These are phyloP conservation scores for Cyberlindnera petersonii DNA, from an alignment of 805 yeast species.

Conservation along the genomic window DNA sequence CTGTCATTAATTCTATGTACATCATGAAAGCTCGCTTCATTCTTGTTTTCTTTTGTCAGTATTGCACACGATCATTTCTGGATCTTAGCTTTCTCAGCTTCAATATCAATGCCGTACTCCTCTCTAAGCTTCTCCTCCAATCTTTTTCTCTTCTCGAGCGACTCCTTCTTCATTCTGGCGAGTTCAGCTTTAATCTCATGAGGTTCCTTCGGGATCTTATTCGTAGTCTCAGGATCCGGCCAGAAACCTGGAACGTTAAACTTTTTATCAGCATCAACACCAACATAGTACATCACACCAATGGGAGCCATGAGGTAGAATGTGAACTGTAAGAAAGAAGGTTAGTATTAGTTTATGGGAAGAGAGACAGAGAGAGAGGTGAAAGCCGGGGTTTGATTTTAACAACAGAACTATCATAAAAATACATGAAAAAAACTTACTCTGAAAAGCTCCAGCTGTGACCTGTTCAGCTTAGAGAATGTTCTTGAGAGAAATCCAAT, in stretches of 20 bases:
- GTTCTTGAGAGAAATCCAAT: slow-evolving; percentile 9
- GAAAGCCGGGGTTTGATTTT: background rate
- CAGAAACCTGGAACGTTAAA: slow-evolving; percentile 91
- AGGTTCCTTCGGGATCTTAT: slow-evolving; percentile 89
- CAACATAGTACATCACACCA: slow-evolving; percentile 89
- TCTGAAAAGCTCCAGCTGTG: slow-evolving; percentile 52
- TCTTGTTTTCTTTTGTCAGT: background rate
- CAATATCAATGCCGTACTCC: slow-evolving; percentile 57
- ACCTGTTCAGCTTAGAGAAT: slow-evolving; percentile 36
- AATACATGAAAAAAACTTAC: slow-evolving; percentile 27
- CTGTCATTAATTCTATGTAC: slow-evolving; percentile 9
- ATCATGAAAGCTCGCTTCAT: background rate
- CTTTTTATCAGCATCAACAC: slow-evolving; percentile 83
- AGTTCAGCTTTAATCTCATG: slow-evolving; percentile 88
- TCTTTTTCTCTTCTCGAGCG: slow-evolving; percentile 66
- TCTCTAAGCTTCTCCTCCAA: slow-evolving; percentile 68
- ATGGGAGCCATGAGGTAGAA: slow-evolving; percentile 85
- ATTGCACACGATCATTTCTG: slow-evolving; percentile 14
- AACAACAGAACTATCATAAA: background rate
- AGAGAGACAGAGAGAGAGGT: too few relatives aligned
- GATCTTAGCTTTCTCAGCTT: slow-evolving; percentile 39
- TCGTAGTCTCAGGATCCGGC: slow-evolving; percentile 93
- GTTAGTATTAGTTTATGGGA: slow-evolving; percentile 1
- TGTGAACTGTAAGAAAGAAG: slow-evolving; percentile 71
- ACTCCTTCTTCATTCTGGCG: slow-evolving; percentile 77